Evolutionary conservation across 768 basidiomycete genomes (phyloP).

Genomic region (Lentinula detonsa): DNA sequence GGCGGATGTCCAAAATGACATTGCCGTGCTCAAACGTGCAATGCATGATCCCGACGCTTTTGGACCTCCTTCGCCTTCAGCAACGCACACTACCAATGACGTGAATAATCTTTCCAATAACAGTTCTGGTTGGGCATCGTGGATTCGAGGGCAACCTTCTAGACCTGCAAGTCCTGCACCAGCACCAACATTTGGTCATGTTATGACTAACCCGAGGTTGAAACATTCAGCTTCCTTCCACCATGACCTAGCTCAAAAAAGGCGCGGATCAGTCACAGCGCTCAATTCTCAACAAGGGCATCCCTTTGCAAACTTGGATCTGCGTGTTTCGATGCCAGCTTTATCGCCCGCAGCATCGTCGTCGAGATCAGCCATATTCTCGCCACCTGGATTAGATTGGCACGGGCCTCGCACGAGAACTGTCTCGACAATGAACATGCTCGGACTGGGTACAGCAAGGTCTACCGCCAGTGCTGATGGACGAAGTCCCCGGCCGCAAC

Average conservation of each 20-base stretch:
- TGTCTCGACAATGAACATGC: conserved; percentile 57
- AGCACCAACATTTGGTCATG: conserved; percentile 61
- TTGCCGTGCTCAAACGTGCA: conserved; percentile 58
- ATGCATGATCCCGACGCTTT: conserved; percentile 38
- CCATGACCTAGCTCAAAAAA: conserved; percentile 8
- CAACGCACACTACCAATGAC: conserved; percentile 5
- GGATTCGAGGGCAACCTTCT: conserved; percentile 35
- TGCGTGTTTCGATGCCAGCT: conserved; percentile 57
- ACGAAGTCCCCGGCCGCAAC: not conserved
- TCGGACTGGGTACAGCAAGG: conserved; percentile 43
- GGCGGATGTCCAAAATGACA: conserved; percentile 71
- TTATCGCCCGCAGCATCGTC: not conserved
- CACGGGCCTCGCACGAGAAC: conserved; percentile 35
- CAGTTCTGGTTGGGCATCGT: conserved; percentile 49
- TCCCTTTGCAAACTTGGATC: conserved; percentile 38
- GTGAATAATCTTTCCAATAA: conserved; percentile 9
- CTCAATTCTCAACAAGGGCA: conserved; percentile 17
- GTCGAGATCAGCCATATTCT: conserved; percentile 2
- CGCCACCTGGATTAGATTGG: conserved; percentile 8
- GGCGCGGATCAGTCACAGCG: conserved; percentile 16
- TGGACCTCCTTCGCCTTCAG: conserved; percentile 7
- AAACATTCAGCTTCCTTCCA: conserved; percentile 38
- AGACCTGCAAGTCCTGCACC: conserved; percentile 33
- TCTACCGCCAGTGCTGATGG: not conserved
- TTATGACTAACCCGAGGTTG: conserved; percentile 61